A percentile compares a stretch with the other conserved stretches of the same genome.
phyloP scores from a whole-genome alignment of 2,329 filamentous ascomycete genomes.

The Cladosporium cucumerinum region DNA sequence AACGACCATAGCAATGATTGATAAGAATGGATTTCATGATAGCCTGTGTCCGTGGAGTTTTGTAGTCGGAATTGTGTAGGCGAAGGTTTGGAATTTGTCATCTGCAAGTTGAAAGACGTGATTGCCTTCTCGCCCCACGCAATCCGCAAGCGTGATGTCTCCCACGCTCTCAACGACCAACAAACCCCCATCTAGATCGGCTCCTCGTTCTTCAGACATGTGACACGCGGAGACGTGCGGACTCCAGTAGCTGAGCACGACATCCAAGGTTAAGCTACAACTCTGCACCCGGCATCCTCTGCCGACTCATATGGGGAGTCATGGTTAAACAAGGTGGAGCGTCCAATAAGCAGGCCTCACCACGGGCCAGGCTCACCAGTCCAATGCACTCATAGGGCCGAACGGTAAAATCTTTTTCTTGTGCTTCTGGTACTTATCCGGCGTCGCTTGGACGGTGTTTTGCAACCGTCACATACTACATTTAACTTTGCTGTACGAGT shows the following conservation, averaged over 20 bases:
- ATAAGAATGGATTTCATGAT: background rate
- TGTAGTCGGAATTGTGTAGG: background rate
- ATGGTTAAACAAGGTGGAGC: background rate
- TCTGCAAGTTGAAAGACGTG: constrained; percentile 5
- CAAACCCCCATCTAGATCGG: background rate
- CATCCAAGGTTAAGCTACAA: background rate
- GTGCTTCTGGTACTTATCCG: background rate
- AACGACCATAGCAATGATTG: background rate
- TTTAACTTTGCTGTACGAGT: background rate
- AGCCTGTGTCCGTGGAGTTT: background rate
- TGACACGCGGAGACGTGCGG: background rate
- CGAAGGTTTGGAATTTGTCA: background rate
- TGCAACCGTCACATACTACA: background rate
- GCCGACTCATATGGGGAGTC: background rate
- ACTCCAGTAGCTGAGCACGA: background rate
- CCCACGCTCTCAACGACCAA: background rate
- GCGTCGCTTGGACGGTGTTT: background rate
- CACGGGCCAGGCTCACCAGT: background rate
- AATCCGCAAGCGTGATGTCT: background rate
- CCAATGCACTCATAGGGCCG: background rate
- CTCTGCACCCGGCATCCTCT: background rate
- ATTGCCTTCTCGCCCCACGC: background rate
- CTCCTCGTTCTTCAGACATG: background rate
- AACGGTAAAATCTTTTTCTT: constrained; percentile 2
- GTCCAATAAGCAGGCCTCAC: background rate